A percentile compares a stretch with the other conserved stretches of the same genome.
Evolutionary conservation across 1,284 basidiomycete species (phyloP).

Genomic region (Phlebopus sp.): DNA sequence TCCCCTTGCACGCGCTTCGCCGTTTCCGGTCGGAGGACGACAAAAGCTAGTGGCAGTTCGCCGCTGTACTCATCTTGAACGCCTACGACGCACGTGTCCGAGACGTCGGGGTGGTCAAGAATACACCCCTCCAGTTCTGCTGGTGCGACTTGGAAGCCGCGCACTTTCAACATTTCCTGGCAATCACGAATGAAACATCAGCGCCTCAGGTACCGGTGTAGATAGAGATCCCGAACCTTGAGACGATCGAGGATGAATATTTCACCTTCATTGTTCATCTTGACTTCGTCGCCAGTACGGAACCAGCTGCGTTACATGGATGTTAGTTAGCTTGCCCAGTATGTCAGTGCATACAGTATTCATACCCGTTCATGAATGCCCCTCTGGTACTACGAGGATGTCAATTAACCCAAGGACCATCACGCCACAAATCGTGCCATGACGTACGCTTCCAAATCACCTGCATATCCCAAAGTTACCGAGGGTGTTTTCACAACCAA

Average conservation of each 20-base stretch:
- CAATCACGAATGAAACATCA: conserved; percentile 1
- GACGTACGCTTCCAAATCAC: conserved; percentile 62
- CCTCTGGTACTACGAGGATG: conserved; percentile 43
- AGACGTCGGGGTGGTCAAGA: conserved; percentile 57
- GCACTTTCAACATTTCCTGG: conserved; percentile 63
- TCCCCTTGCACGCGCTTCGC: conserved; percentile 36
- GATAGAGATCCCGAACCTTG: conserved; percentile 44
- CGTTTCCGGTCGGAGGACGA: conserved; percentile 53
- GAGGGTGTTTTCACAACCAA: conserved; percentile 58
- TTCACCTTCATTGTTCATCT: conserved; percentile 55
- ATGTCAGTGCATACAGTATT: neutral
- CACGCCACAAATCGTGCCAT: neutral
- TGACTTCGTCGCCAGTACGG: conserved; percentile 67
- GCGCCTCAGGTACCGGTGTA: too few species aligned
- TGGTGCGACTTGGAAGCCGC: conserved; percentile 63
- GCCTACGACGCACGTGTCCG: conserved; percentile 66
- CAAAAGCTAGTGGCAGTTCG: conserved; percentile 72
- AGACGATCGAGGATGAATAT: conserved; percentile 67
- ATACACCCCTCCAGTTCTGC: conserved; percentile 76
- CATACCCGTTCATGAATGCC: conserved; percentile 52
- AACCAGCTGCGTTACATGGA: conserved; percentile 63
- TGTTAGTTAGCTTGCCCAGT: conserved; percentile 26
- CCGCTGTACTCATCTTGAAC: conserved; percentile 77
- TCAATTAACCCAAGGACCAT: neutral
- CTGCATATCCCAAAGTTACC: conserved; percentile 56